Evolutionary conservation across 1,284 basidiomycete genomes (phyloP), one percentile per base, ranked within the genome.

Genomic region (Agaricales sp.): DNA sequence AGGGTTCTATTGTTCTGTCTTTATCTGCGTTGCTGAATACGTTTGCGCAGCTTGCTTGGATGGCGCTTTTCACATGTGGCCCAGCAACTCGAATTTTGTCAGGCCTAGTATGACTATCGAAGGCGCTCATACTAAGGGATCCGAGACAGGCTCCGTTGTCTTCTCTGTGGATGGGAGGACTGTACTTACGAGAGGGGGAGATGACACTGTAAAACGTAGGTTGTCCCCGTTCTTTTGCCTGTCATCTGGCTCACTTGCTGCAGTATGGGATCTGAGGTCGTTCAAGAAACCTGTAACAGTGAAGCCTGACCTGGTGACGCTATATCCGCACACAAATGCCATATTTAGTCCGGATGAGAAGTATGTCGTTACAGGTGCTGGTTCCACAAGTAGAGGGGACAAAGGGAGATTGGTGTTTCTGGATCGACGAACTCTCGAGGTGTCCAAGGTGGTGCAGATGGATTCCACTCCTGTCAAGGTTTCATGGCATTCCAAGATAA

Each of bases 401-500:
- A 74, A 71, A 54, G 91, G 93, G 2, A 74, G 75, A 53, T 67
- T 96, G 47, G 65, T 92, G 48, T 84, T 95, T 59, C 62, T 96
- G 65, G 70, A 70, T 47, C 80, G 80, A 59, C 77, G 83, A 49
- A 75, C 72, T 43, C 66, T 96, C 46, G 78, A 81, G 54, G 72
- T 83, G 43, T 83, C 71, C 52, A 83, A 78, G 64, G 68, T 75
- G 57, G 53, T 80, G 58, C 82, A 68, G 62, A 82, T 79, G 66
- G 85, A 74, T 46, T 73, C 81, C 22, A 90, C 86, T 22, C 92
- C 94, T 3, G 87, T 97, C 50, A 87, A 83, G 57, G 87, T 96
- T 1, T 67, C 78, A 23, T 97, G 93, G 93, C 94, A 96, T 67
- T 82, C 90, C n/a, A 89, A 90, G 65, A 96, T 97, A 70, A 97